Evolutionary conservation across 2,329 filamentous ascomycete genomes (phyloP), one percentile per base, ranked within the genome.

Genomic region (Cladosporium sp.): DNA sequence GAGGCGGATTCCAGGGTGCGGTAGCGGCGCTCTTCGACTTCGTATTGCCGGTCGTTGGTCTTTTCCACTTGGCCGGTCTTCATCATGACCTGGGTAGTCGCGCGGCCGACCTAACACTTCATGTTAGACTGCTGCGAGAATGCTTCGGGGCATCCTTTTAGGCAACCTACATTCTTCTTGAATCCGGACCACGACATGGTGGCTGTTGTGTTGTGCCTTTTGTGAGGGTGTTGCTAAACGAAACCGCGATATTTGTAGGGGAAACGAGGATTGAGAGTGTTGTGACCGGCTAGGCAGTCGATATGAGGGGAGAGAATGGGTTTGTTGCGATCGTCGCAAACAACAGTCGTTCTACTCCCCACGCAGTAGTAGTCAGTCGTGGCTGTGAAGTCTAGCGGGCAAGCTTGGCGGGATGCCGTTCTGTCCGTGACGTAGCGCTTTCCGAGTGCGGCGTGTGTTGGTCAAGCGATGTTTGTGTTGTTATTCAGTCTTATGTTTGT

Each of bases 1-100:
- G 94, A 92, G 18, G 96, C 95, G 6, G 93, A 89, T 80, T 99
- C 95, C 92, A 99, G 97, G 4, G 94, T 97, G 72, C 92, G 90
- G 83, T 97, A 99, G 71, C 95, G 93, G 78, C 94, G 94, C 74
- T 69, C 70, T 80, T 99, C 96, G 62, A 98, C 94, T 81, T 98
- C 95, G 80, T 98, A 99, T 79, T 98, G 95, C 72, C 96, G 92
- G 82, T 99, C 95, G 79, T 94, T 97, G 29, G 95, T 99, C 82
- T 95, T 94, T 81, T 99, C 95, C 74, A 99, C 96, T 83, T 98
- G 95, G 67, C 95, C 92, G 66, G 93, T 96, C 86, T 99, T 99
- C 94, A 99, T 98, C 92, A 99, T 97, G 69, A 98, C 94, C 89
- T 97, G 93, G 82, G 96, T 99, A 80, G 94, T 97, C 75, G 94